phyloP scores from a whole-genome alignment of 306 rosid species.

The Luffa acutangula region DNA sequence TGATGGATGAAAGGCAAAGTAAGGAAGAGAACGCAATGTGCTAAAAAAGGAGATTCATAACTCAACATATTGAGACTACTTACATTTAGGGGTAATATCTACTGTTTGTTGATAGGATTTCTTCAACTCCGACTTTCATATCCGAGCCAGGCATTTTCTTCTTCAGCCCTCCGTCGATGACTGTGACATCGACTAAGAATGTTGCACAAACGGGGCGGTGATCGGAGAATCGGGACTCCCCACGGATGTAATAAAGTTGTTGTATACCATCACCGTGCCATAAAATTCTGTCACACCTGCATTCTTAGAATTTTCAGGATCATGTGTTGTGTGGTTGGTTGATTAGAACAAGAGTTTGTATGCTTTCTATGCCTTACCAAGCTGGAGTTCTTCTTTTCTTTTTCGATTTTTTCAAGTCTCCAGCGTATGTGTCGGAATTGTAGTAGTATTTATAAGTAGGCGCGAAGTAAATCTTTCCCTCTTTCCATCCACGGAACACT shows the following conservation, averaged over 20 bases:
- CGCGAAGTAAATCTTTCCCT: slow-evolving; percentile 85
- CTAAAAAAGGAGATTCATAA: not conserved
- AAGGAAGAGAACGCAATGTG: not conserved
- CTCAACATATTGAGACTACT: not conserved
- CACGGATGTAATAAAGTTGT: slow-evolving; percentile 54
- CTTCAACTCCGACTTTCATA: slow-evolving; percentile 35
- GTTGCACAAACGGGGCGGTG: slow-evolving; percentile 82
- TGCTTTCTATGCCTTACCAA: slow-evolving; percentile 38
- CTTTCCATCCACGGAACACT: slow-evolving; percentile 80
- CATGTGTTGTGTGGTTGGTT: not conserved
- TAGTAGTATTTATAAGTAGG: slow-evolving; percentile 89
- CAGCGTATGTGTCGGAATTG: slow-evolving; percentile 75
- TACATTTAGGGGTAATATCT: slow-evolving; percentile 16
- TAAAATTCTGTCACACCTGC: slow-evolving; percentile 92
- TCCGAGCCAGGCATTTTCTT: slow-evolving; percentile 29
- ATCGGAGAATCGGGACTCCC: slow-evolving; percentile 72
- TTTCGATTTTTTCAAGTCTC: slow-evolving; percentile 54
- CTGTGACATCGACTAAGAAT: slow-evolving; percentile 53
- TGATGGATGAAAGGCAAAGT: not conserved
- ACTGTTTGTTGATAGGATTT: slow-evolving; percentile 34
- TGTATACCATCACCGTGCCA: slow-evolving; percentile 81
- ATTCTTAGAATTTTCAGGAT: slow-evolving; percentile 17
- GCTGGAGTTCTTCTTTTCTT: slow-evolving; percentile 95
- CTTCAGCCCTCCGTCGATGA: slow-evolving; percentile 28
- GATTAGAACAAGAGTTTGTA: not conserved